A percentile compares a stretch with the other conserved stretches of the same genome.
Evolutionary conservation across 129 eudicot genomes (phyloP).

Genomic region (Silybum marianum): DNA sequence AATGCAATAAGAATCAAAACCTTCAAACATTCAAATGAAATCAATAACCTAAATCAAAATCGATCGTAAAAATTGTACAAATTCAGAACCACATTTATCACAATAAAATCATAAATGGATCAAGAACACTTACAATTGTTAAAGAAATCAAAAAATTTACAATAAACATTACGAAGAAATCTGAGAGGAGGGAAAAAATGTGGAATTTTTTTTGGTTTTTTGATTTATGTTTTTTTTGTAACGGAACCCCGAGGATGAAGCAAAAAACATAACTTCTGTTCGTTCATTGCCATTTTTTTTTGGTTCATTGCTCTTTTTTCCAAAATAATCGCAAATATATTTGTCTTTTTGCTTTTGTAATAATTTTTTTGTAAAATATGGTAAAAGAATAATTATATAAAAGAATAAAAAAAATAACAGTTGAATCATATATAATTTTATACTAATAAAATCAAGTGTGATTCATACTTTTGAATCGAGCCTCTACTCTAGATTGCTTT

Average conservation of each 20-base stretch:
- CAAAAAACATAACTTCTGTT: slow-evolving; percentile 21
- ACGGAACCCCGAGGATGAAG: slow-evolving; percentile 40
- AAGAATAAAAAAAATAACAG: too few relatives aligned
- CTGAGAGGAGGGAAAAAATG: slow-evolving; percentile 22
- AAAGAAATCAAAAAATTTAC: neutral
- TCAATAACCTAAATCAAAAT: neutral
- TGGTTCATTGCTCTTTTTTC: slow-evolving; percentile 20
- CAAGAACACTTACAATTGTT: slow-evolving; percentile 11
- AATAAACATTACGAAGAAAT: slow-evolving; percentile 19
- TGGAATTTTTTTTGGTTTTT: slow-evolving; percentile 7
- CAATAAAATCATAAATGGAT: neutral
- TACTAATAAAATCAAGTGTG: too few relatives aligned
- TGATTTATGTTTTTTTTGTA: slow-evolving; percentile 20
- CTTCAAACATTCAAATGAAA: neutral
- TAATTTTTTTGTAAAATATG: too few relatives aligned
- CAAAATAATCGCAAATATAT: slow-evolving; percentile 9
- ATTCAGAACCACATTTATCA: slow-evolving; percentile 1
- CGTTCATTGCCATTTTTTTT: slow-evolving; percentile 18
- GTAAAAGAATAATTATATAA: too few relatives aligned
- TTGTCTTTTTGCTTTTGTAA: neutral
- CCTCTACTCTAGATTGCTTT: too few relatives aligned
- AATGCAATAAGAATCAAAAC: neutral
- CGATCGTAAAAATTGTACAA: neutral
- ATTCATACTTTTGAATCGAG: too few relatives aligned
- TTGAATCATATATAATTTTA: too few relatives aligned